Percentiles rank a stretch among this genome's conserved stretches.
phyloP scores from a whole-genome alignment of 2,329 filamentous ascomycete genomes.

The Verticillium nonalfalfae region DNA sequence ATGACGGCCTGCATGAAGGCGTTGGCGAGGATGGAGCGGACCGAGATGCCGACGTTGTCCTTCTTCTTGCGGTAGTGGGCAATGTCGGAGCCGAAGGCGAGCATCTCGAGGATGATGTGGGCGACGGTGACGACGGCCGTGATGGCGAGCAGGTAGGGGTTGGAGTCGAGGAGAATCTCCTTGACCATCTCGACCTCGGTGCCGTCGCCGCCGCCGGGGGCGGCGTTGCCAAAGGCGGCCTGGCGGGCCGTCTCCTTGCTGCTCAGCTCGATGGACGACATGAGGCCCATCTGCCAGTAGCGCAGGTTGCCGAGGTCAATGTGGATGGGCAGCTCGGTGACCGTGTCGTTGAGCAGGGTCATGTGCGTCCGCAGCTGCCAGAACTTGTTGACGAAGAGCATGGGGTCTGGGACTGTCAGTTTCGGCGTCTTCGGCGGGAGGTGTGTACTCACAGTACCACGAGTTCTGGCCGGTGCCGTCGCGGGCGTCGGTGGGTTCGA shows the following conservation, averaged over 20 bases:
- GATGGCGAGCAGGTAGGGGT: slow-evolving; percentile 80
- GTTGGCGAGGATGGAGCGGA: slow-evolving; percentile 92
- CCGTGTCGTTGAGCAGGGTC: slow-evolving; percentile 85
- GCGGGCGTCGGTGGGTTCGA: slow-evolving; percentile 75
- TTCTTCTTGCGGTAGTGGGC: slow-evolving; percentile 99
- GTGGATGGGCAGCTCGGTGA: slow-evolving; percentile 73
- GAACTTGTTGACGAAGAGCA: slow-evolving; percentile 91
- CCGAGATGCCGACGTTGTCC: slow-evolving; percentile 93
- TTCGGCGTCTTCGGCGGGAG: too few species aligned
- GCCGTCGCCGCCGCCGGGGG: slow-evolving; percentile 78
- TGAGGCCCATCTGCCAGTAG: slow-evolving; percentile 84
- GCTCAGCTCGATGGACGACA: slow-evolving; percentile 80
- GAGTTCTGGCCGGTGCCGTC: slow-evolving; percentile 80
- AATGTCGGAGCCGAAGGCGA: slow-evolving; percentile 97
- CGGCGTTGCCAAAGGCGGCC: slow-evolving; percentile 65
- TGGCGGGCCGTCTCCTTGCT: slow-evolving; percentile 77
- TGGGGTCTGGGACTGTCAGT: slow-evolving; percentile 47
- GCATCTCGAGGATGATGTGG: slow-evolving; percentile 90
- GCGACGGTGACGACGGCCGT: slow-evolving; percentile 80
- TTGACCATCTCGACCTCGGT: slow-evolving; percentile 97
- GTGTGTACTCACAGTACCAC: slow-evolving; percentile 69
- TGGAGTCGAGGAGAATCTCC: slow-evolving; percentile 88
- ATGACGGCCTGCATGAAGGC: slow-evolving; percentile 97
- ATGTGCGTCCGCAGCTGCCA: slow-evolving; percentile 94
- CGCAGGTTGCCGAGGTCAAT: slow-evolving; percentile 77